phyloP scores from a whole-genome alignment of 2,329 filamentous ascomycete genomes.

The Tolypocladium ophioglossoides region DNA sequence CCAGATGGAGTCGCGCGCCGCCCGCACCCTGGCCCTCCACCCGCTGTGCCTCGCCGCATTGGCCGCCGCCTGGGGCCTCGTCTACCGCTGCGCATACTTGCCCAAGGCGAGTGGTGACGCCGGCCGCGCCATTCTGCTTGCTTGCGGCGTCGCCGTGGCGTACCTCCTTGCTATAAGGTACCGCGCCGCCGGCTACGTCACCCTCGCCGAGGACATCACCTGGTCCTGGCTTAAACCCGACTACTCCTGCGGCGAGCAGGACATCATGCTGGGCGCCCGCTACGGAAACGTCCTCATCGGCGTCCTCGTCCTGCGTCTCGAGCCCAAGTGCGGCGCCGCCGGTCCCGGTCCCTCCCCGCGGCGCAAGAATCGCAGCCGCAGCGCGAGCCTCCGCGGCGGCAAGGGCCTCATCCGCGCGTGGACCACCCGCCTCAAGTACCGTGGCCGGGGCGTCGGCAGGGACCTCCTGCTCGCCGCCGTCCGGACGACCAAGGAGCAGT shows the following conservation, averaged over 20 bases:
- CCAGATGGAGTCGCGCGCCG: constrained; percentile 65
- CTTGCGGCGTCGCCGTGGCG: constrained; percentile 51
- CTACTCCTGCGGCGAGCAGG: constrained; percentile 31
- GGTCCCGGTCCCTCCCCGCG: constrained; percentile 4
- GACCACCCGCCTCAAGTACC: constrained; percentile 63
- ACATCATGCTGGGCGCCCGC: constrained; percentile 54
- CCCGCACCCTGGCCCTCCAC: constrained; percentile 53
- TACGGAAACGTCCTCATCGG: constrained; percentile 62
- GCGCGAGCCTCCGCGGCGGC: constrained; percentile 40
- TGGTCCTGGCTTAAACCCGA: constrained; percentile 47
- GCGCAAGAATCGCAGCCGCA: constrained; percentile 26
- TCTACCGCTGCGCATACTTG: constrained; percentile 37
- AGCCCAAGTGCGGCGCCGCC: constrained; percentile 25
- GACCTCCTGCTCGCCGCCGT: constrained; percentile 67
- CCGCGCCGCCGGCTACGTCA: constrained; percentile 50
- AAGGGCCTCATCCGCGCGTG: constrained; percentile 69
- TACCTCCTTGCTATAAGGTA: constrained; percentile 52
- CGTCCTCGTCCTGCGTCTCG: constrained; percentile 57
- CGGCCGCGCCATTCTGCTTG: constrained; percentile 45
- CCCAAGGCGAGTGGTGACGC: constrained; percentile 32
- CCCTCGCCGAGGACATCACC: constrained; percentile 47
- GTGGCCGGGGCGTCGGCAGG: constrained; percentile 60
- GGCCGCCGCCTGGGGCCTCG: constrained; percentile 28
- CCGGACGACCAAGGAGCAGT: constrained; percentile 53
- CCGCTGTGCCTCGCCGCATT: constrained; percentile 41